Conservation (phyloP, 192 early-diverging fungal species). For the Powellomyces hirtus region DNA sequence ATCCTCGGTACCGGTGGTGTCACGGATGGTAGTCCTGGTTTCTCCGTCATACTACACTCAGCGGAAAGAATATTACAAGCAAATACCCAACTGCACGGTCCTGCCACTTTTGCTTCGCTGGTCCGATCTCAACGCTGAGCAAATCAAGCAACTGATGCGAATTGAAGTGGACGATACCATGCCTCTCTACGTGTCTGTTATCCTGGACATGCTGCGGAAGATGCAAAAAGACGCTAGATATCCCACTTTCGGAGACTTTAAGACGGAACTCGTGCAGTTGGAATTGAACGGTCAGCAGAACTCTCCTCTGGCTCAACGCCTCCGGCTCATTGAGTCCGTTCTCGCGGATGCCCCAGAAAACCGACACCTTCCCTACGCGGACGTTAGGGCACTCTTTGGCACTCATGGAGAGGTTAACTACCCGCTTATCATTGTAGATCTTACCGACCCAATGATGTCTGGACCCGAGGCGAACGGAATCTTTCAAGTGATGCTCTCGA, state of each 20-base stretch:
- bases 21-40: slow-evolving; percentile 25
- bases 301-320: slow-evolving; percentile 27
- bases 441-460: slow-evolving; percentile 33
- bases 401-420: background rate
- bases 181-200: slow-evolving; percentile 35
- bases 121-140: slow-evolving; percentile 26
- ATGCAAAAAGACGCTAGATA: slow-evolving; percentile 4
- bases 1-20: slow-evolving; percentile 11
- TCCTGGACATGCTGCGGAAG: slow-evolving; percentile 33
- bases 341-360: slow-evolving; percentile 26
- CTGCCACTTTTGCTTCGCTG: slow-evolving; percentile 33
- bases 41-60: slow-evolving; percentile 31
- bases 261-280: background rate
- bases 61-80: slow-evolving; percentile 17
- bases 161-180: slow-evolving; percentile 26
- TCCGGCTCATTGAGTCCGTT: slow-evolving; percentile 30
- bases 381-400: background rate
- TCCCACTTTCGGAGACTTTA: background rate
- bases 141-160: slow-evolving; percentile 36
- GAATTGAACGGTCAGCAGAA: slow-evolving; percentile 14
- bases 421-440: slow-evolving; percentile 28
- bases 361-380: background rate
- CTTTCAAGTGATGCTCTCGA: slow-evolving; percentile 33
- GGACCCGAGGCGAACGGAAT: slow-evolving; percentile 29
- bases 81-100: slow-evolving; percentile 27